A percentile compares a stretch with the other conserved stretches of the same genome.
These are phyloP conservation scores for Cyberlindnera lachancei DNA, from an alignment of 805 yeast genomes.

Conservation along the genomic window DNA sequence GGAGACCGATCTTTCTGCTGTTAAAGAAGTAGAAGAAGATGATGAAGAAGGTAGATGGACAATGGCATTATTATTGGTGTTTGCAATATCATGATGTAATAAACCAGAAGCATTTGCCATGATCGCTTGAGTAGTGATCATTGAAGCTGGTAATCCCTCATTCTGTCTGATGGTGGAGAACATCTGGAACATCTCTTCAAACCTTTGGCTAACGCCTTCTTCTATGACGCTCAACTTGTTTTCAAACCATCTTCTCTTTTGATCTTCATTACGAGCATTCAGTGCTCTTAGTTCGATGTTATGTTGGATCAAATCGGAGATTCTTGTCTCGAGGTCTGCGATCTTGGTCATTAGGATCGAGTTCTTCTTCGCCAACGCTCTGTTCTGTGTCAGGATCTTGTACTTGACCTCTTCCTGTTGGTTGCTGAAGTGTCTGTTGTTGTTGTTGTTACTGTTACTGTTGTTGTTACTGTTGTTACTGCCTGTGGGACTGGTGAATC, in stretches of 20 bases:
- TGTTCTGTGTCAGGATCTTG: constrained; percentile 34
- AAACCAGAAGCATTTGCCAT: no score
- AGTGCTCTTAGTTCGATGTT: constrained; percentile 36
- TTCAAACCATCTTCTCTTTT: constrained; percentile 29
- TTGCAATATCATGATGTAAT: no score
- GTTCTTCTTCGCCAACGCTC: constrained; percentile 52
- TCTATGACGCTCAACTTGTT: constrained; percentile 34
- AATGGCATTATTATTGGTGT: constrained; percentile 2
- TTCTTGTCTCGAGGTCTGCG: constrained; percentile 42
- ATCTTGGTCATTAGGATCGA: constrained; percentile 44
- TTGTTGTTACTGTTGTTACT: constrained; percentile 6
- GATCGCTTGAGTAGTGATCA: no score
- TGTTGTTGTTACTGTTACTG: constrained; percentile 5
- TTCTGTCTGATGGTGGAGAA: constrained; percentile 33
- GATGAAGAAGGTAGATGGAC: constrained; percentile 5
- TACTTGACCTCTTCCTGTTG: constrained; percentile 15
- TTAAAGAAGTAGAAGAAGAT: no score
- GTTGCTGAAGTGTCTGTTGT: constrained; percentile 1
- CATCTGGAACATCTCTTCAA: constrained; percentile 38
- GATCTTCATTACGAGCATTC: constrained; percentile 23
- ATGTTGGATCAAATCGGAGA: constrained; percentile 43
- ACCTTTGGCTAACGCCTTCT: constrained; percentile 30
- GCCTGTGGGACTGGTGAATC: constrained; percentile 12
- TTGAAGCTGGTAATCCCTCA: constrained; percentile 29
- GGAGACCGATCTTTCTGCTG: constrained; percentile 22